phyloP scores from a whole-genome alignment of 2,329 filamentous ascomycete genomes.

The Ambrosiella cleistominuta region DNA sequence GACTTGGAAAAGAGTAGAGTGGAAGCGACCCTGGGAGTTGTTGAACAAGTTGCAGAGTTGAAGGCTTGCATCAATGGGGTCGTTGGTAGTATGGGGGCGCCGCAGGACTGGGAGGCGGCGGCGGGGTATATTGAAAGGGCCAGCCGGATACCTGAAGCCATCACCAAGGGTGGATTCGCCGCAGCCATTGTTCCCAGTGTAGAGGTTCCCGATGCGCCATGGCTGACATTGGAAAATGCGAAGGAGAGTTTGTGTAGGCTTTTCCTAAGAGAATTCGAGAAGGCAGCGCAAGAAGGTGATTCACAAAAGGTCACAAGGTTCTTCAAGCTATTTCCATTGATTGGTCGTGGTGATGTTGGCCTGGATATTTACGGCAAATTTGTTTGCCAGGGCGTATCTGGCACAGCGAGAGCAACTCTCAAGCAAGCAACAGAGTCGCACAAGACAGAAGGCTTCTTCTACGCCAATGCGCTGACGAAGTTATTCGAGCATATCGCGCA shows the following conservation, averaged over 20 bases:
- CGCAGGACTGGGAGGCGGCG: conserved; percentile 96
- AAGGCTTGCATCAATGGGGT: conserved; percentile 93
- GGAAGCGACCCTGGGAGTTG: conserved; percentile 74
- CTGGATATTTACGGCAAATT: conserved; percentile 91
- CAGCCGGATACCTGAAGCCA: conserved; percentile 59
- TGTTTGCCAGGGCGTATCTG: conserved; percentile 85
- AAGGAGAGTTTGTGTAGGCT: conserved; percentile 78
- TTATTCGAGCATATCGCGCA: conserved; percentile 95
- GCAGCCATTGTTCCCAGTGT: conserved; percentile 86
- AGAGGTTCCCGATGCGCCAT: conserved; percentile 83
- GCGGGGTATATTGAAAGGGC: conserved; percentile 78
- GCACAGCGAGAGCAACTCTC: conserved; percentile 62
- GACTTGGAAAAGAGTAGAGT: conserved; percentile 86
- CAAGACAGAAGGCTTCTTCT: conserved; percentile 52
- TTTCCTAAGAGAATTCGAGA: conserved; percentile 89
- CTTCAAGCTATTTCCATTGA: conserved; percentile 94
- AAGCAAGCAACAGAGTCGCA: conserved; percentile 42
- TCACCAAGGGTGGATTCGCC: conserved; percentile 72
- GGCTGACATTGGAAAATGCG: conserved; percentile 69
- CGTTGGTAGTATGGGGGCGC: conserved; percentile 87
- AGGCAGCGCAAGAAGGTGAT: conserved; percentile 71
- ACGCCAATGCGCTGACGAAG: conserved; percentile 74
- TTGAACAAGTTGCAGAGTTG: conserved; percentile 90
- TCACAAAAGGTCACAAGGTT: conserved; percentile 82
- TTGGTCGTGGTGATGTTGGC: conserved; percentile 73